Evolutionary conservation across 345 rosid species (phyloP), one percentile per base, ranked within the genome.

Genomic region (Syzygium aromaticum): DNA sequence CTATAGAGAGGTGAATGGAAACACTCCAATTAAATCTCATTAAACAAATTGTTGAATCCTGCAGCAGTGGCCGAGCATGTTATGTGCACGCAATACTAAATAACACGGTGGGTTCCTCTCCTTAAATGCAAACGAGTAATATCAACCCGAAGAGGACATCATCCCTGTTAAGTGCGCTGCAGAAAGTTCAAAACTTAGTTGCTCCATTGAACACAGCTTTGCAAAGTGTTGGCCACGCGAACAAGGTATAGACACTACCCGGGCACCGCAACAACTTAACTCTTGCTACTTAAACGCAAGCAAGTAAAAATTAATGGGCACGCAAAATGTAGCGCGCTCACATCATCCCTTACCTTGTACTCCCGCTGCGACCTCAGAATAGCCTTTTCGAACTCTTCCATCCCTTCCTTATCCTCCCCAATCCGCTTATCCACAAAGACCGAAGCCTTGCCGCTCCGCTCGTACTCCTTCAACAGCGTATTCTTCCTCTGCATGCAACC

Each of bases 321-420:
- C 1, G 61, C 27, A 33, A 84, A 80, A 53, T 52, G 43, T 52
- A 17, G 43, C 1, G 40, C 30, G 49, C 8, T 33, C 25, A 84
- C 23, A 61, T 9, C 25, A 51, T 38, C 52, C 33, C 84, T 13
- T 52, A 97, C 99, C 99, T 95, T 96, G 77, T 92, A 95, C 90
- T 93, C 95, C 33, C 96, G 98, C 90, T 98, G 99, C 7, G 97
- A 94, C 49, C 99, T 91, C 90, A 96, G 91, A 8, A 98, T 91
- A 88, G 87, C 98, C 89, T 96, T 98, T 51, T 96, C 98, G 78
- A 95, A 96, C 67, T 98, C 98, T 7, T 88, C 96, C 43, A 98
- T 93, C 86, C 91, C 95, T 51, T 93, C 94, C 80, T 96, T 89
- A 17, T 91, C 90, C 88, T 96, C 99, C 84, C 98, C 99, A 27